A percentile compares a stretch with the other conserved stretches of the same genome.
Conservation (phyloP, 768 basidiomycete species). For the Mrakia blollopis region DNA sequence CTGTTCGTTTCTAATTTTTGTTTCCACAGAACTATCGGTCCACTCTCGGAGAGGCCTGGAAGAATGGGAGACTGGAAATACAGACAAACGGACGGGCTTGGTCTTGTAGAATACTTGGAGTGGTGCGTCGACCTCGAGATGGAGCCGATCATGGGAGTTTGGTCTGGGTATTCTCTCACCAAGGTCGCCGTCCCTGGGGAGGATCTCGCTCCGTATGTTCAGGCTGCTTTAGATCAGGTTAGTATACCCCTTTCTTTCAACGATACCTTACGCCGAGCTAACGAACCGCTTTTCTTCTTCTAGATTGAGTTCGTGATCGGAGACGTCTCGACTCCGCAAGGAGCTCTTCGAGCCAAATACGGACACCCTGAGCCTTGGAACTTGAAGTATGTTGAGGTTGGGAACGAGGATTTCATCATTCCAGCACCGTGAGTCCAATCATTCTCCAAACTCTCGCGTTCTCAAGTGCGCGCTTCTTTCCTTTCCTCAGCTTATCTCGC, state of each 20-base stretch:
- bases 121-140: constrained; percentile 58
- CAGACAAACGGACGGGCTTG: constrained; percentile 48
- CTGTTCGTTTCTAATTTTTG: no score
- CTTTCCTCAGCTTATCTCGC: constrained; percentile 39
- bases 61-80: constrained; percentile 55
- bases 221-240: constrained; percentile 51
- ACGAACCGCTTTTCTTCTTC: neutral
- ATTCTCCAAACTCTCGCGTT: no score
- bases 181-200: constrained; percentile 50
- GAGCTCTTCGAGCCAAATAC: constrained; percentile 53
- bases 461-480: no score
- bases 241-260: no score
- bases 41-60: constrained; percentile 56
- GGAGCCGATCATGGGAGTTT: constrained; percentile 55
- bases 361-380: constrained; percentile 56
- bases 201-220: constrained; percentile 54
- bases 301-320: constrained; percentile 64
- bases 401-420: constrained; percentile 47
- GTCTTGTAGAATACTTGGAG: constrained; percentile 56
- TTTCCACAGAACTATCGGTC: constrained; percentile 50
- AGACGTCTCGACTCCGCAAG: constrained; percentile 53
- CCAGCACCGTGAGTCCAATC: neutral
- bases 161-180: constrained; percentile 53
- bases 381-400: constrained; percentile 42
- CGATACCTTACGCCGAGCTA: neutral